Evolutionary conservation across 1,284 basidiomycete species (phyloP).

Genomic region (Fomitopsis schrenkii): DNA sequence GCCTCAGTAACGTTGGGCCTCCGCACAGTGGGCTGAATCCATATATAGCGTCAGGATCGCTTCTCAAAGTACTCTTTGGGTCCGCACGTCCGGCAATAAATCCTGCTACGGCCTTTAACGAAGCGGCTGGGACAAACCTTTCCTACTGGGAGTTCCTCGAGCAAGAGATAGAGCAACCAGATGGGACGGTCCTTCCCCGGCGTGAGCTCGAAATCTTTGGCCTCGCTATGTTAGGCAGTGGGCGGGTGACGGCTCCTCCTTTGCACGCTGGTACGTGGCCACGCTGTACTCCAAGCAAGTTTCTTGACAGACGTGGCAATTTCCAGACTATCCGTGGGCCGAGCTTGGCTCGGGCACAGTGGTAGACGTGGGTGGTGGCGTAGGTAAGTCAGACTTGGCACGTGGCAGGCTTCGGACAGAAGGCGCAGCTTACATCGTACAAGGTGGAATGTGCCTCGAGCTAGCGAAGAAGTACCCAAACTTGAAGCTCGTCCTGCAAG

Average conservation of each 20-base stretch:
- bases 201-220: conserved; percentile 10
- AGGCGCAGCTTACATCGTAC: neutral
- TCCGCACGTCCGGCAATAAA: neutral
- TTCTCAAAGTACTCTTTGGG: conserved; percentile 10
- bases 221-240: conserved; percentile 14
- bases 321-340: conserved; percentile 15
- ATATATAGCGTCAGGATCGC: conserved; percentile 8
- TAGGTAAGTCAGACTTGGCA: conserved; percentile 6
- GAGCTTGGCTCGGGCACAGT: conserved; percentile 8
- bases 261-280: conserved; percentile 7
- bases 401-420: neutral
- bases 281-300: neutral
- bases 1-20: neutral
- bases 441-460: conserved; percentile 13
- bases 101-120: conserved; percentile 9
- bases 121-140: conserved; percentile 2
- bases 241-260: conserved; percentile 7
- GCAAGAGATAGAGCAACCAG: conserved; percentile 1
- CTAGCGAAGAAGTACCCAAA: conserved; percentile 10
- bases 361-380: conserved; percentile 20
- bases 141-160: conserved; percentile 12
- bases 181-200: conserved; percentile 3
- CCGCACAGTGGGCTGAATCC: conserved; percentile 1
- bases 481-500: conserved; percentile 20
- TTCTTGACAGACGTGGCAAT: neutral